These are phyloP conservation scores for Fusarium sambucinum DNA, from an alignment of 2,329 filamentous ascomycete species.

Conservation along the genomic window DNA sequence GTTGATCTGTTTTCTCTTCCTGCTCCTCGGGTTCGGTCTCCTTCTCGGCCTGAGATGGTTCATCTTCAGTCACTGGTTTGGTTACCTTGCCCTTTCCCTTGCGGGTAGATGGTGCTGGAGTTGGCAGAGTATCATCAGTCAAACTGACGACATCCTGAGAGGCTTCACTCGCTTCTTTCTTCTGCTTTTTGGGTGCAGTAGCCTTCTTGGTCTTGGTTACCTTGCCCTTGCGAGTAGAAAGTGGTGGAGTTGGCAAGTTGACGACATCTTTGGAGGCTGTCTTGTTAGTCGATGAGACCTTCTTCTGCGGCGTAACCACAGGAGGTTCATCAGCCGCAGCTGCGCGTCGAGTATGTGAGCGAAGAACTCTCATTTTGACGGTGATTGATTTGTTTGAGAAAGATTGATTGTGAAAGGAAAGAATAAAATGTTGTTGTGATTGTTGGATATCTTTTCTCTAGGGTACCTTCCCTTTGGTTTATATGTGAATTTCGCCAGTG, in stretches of 20 bases:
- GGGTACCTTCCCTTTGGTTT: slow-evolving; percentile 13
- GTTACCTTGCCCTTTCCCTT: slow-evolving; percentile 42
- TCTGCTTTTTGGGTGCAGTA: too few relatives aligned
- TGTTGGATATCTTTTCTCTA: slow-evolving; percentile 6
- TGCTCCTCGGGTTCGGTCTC: slow-evolving; percentile 17
- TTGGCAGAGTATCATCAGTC: not conserved
- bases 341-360: not conserved
- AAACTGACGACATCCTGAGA: slow-evolving; percentile 20
- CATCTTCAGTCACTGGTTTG: not conserved
- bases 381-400: not conserved
- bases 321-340: not conserved
- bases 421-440: not conserved
- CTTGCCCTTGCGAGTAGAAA: too few relatives aligned
- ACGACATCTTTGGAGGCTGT: too few relatives aligned
- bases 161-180: slow-evolving; percentile 7
- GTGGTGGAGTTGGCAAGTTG: too few relatives aligned
- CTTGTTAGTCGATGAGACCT: too few relatives aligned
- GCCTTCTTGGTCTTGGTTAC: too few relatives aligned
- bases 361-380: slow-evolving; percentile 11
- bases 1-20: too few relatives aligned
- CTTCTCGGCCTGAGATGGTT: not conserved
- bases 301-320: slow-evolving; percentile 10
- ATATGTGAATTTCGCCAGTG: slow-evolving; percentile 3
- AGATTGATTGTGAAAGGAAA: not conserved
- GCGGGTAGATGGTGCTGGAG: slow-evolving; percentile 3